Evolutionary conservation across 2,329 filamentous ascomycete genomes (phyloP).

Genomic region (Cladosporium phlei): DNA sequence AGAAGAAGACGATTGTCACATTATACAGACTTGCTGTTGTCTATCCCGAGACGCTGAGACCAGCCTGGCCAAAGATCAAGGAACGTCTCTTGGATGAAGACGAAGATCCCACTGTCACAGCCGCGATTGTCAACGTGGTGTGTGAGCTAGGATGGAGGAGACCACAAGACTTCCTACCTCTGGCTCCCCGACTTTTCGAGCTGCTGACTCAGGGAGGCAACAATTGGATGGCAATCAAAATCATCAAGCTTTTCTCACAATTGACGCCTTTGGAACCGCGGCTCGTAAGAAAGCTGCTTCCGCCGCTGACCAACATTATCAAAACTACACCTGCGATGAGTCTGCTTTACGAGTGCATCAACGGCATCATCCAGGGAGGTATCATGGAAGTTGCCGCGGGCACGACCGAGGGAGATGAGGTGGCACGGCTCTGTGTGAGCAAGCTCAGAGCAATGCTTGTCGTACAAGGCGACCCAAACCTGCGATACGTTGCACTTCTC

Average conservation of each 20-base stretch:
- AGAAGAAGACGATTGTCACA: conserved; percentile 95
- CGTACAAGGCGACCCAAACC: conserved; percentile 86
- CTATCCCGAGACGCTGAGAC: conserved; percentile 88
- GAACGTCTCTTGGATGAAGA: conserved; percentile 84
- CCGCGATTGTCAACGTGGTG: conserved; percentile 93
- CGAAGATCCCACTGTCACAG: conserved; percentile 89
- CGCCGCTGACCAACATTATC: conserved; percentile 87
- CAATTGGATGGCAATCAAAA: conserved; percentile 99
- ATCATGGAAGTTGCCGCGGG: conserved; percentile 81
- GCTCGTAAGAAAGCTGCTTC: conserved; percentile 82
- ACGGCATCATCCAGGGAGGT: conserved; percentile 94
- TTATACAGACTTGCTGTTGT: conserved; percentile 89
- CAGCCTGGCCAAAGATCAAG: conserved; percentile 96
- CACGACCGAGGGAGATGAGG: conserved; percentile 77
- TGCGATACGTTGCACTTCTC: conserved; percentile 94
- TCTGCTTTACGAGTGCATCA: conserved; percentile 96
- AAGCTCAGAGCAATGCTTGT: conserved; percentile 94
- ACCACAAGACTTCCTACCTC: conserved; percentile 85
- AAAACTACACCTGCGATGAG: conserved; percentile 96
- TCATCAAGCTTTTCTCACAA: conserved; percentile 96
- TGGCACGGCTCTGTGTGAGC: conserved; percentile 84
- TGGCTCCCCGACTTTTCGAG: conserved; percentile 88
- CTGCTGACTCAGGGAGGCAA: conserved; percentile 86
- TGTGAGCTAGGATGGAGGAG: conserved; percentile 93
- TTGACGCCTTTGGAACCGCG: conserved; percentile 88